Base-by-base conservation (phyloP, 305 asterid species). In the Vinca major region DNA sequence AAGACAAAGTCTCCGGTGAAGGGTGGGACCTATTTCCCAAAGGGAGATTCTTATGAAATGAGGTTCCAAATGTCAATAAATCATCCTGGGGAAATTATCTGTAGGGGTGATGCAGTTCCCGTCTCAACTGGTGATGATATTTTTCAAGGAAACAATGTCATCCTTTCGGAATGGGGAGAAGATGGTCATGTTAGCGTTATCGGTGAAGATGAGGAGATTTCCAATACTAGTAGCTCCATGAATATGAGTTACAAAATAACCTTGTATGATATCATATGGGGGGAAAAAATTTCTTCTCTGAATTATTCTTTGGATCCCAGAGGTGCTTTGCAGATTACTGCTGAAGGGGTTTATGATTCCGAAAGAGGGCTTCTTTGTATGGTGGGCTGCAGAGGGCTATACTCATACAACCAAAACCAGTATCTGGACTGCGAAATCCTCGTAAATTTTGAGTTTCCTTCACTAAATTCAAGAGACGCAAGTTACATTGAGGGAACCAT, bases 371-470 rank as follows among this genome's bases (percentile, higher is more conserved):
- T 70, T 26, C 83, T 88, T 53, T 90, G 96, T 55, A 83, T 88
- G 93, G 83, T 86, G 45, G 96, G 91, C 17, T 90, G 95, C 77
- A 82, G 85, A 69, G 72, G 74, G 72, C n/a, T 84, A 65, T 12
- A 13, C 54, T 48, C 64, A 4, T 13, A 21, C 17, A 61, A 8
- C 20, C 52, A 12, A 1, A 71, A 72, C 36, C 17, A 62, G 19
- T 69, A 78, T 8, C 47, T 44, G 19, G 93, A 86, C 68, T 90
- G 95, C 48, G 90, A 88, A 60, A 71, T 90, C 53, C 67, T 81
- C 5, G 73, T 90, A 67, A 67, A 68, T 40, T 53, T 90, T 41
- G 43, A 85, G 43, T 78, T 80, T 53, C 78, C 89, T n/a, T 68
- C 89, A 0, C 26, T 78, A 67, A 68, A 76, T 26, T 65, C 75